phyloP scores from a whole-genome alignment of 257 asterid genomes.

The Salvia miltiorrhiza region DNA sequence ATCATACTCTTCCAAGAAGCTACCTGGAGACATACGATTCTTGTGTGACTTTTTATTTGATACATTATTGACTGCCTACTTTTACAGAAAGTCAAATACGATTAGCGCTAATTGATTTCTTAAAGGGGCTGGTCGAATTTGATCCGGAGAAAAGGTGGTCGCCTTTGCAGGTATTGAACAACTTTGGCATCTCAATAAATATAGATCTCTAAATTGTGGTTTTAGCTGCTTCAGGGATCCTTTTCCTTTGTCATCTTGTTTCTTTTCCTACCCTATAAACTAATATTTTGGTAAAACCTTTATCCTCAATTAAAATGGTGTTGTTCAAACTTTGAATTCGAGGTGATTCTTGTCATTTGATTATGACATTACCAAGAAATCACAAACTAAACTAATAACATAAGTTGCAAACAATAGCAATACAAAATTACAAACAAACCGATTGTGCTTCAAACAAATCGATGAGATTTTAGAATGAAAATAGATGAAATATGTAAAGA shows the following conservation, averaged over 20 bases:
- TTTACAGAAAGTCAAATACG: constrained; percentile 78
- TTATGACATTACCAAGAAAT: too few relatives aligned
- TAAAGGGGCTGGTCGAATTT: constrained; percentile 94
- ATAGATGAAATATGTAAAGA: too few relatives aligned
- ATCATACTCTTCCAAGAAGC: constrained; percentile 21
- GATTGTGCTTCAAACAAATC: too few relatives aligned
- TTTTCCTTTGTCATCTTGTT: background rate
- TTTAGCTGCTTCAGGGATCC: constrained; percentile 3
- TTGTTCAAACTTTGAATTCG: background rate
- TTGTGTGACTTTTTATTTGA: constrained; percentile 15
- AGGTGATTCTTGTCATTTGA: constrained; percentile 7
- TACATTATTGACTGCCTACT: constrained; percentile 16
- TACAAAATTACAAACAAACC: too few relatives aligned
- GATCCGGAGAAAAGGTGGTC: constrained; percentile 99
- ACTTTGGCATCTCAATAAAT: constrained; percentile 7
- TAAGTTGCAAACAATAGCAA: too few relatives aligned
- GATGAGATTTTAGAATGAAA: too few relatives aligned
- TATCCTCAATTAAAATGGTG: background rate
- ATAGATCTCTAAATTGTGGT: constrained; percentile 11
- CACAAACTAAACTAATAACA: too few relatives aligned
- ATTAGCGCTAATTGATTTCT: constrained; percentile 82
- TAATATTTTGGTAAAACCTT: background rate
- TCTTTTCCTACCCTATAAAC: background rate
- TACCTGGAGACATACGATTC: constrained; percentile 1
- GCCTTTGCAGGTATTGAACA: constrained; percentile 75